Evolutionary conservation across 495 filamentous ascomycete species (phyloP).

Genomic region (Aeminium ludgeri): DNA sequence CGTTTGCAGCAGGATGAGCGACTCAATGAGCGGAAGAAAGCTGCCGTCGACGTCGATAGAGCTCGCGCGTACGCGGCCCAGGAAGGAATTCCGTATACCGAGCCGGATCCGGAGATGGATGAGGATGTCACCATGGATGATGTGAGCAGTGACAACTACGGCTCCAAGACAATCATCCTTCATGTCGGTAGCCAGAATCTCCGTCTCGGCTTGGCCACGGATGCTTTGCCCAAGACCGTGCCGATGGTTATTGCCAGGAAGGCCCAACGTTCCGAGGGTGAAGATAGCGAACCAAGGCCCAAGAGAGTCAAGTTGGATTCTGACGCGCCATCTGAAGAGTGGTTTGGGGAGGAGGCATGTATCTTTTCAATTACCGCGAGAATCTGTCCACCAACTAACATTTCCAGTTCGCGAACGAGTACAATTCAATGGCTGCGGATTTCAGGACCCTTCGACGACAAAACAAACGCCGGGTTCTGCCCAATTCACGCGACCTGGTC

Average conservation of each 20-base stretch:
- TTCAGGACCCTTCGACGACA: constrained; percentile 77
- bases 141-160: constrained; percentile 26
- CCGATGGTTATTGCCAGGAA: constrained; percentile 83
- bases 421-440: constrained; percentile 63
- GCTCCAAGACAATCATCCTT: constrained; percentile 87
- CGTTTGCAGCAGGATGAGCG: constrained; percentile 72
- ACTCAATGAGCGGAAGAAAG: constrained; percentile 59
- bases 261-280: constrained; percentile 57
- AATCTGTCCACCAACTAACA: constrained; percentile 7
- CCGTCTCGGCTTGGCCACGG: constrained; percentile 79
- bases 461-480: constrained; percentile 82
- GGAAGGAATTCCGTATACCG: constrained; percentile 29
- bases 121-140: constrained; percentile 43
- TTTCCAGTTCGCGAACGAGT: constrained; percentile 52
- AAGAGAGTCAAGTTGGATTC: constrained; percentile 59
- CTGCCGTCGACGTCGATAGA: constrained; percentile 71
- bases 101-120: constrained; percentile 39
- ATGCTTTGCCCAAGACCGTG: constrained; percentile 82
- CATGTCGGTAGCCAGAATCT: constrained; percentile 98
- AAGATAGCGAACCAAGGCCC: constrained; percentile 62
- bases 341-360: constrained; percentile 61
- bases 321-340: constrained; percentile 47
- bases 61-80: constrained; percentile 53
- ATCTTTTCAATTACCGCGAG: constrained; percentile 3
- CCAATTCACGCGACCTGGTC: constrained; percentile 88